Conservation (phyloP, 2,329 filamentous ascomycete genomes). For the Dactylellina cionopaga region DNA sequence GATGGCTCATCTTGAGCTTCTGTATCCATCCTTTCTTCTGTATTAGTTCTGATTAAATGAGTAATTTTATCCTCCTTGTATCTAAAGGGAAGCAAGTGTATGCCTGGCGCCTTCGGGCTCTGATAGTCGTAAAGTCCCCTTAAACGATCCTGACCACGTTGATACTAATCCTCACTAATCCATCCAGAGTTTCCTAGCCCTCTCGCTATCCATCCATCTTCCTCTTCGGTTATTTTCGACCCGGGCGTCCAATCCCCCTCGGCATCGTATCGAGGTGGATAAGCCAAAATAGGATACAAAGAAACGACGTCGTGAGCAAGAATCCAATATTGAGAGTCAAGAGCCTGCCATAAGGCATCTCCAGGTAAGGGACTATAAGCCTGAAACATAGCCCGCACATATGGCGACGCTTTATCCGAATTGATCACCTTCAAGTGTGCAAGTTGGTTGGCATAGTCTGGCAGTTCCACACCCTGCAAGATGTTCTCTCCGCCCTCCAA, state of each 20-base stretch:
- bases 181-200: not conserved
- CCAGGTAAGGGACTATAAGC: not conserved
- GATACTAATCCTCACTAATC: slow-evolving; percentile 2
- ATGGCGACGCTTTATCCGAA: not conserved
- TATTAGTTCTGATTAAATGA: no score
- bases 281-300: not conserved
- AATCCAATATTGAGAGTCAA: not conserved
- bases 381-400: not conserved
- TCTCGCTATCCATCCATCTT: not conserved
- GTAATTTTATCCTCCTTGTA: no score
- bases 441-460: not conserved
- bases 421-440: not conserved
- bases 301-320: not conserved
- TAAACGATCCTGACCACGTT: not conserved
- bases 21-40: no score
- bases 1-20: no score
- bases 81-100: no score
- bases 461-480: not conserved
- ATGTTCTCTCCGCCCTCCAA: not conserved
- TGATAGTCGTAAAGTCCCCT: not conserved
- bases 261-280: not conserved
- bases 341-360: not conserved
- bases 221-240: not conserved
- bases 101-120: no score
- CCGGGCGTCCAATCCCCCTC: not conserved